Evolutionary conservation across 768 basidiomycete genomes (phyloP).

Genomic region (Mycena epipterygia): DNA sequence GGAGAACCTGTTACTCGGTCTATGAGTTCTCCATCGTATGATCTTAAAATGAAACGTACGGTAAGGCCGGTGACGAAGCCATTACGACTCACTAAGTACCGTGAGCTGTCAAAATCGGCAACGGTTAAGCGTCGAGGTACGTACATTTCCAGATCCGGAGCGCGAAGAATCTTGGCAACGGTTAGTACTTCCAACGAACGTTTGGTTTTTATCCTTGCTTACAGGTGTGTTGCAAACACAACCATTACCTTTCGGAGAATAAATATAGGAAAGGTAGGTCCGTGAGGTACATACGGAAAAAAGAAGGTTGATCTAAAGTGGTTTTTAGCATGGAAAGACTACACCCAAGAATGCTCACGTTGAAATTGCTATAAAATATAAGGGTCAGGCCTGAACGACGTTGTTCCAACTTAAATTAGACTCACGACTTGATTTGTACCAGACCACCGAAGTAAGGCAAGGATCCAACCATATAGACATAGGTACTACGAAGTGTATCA

Average conservation of each 20-base stretch:
- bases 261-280: background rate
- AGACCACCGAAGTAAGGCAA: background rate
- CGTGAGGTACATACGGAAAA: background rate
- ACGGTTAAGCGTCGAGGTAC: too few species aligned
- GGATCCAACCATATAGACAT: background rate
- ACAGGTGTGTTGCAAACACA: background rate
- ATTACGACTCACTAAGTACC: background rate
- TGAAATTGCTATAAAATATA: background rate
- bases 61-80: background rate
- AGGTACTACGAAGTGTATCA: background rate
- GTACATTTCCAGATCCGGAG: conserved; percentile 4
- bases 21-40: too few species aligned
- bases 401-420: too few species aligned
- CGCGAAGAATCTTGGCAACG: background rate
- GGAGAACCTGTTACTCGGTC: too few species aligned
- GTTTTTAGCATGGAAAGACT: background rate
- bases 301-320: background rate
- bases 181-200: background rate
- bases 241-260: background rate
- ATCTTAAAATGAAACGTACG: background rate
- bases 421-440: background rate
- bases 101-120: background rate
- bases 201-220: background rate
- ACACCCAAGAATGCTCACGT: background rate
- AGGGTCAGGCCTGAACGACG: background rate